Conservation (phyloP, 1,139 yeast genomes). For the Taphrina populina region DNA sequence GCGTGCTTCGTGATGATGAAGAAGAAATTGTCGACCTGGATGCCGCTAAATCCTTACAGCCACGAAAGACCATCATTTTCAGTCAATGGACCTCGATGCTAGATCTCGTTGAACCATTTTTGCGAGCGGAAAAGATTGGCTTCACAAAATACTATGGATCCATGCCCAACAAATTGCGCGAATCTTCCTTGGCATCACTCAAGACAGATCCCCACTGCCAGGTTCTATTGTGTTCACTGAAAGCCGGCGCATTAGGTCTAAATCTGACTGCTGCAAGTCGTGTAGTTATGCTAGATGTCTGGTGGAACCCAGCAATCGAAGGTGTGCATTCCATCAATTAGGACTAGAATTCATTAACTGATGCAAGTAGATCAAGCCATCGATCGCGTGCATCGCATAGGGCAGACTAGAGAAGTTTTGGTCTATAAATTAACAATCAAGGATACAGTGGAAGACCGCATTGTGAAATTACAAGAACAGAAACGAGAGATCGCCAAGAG, state of each 20-base stretch:
- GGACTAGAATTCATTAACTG: too few species aligned
- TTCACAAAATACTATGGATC: conserved; percentile 50
- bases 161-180: conserved; percentile 36
- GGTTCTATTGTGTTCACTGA: conserved; percentile 58
- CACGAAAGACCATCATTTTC: conserved; percentile 63
- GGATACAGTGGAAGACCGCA: conserved; percentile 56
- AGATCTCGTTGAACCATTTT: conserved; percentile 63
- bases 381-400: conserved; percentile 62
- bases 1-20: conserved; percentile 25
- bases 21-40: conserved; percentile 1
- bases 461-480: conserved; percentile 52
- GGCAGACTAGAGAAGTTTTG: conserved; percentile 56
- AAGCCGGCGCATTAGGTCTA: conserved; percentile 60
- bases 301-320: conserved; percentile 60
- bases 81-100: conserved; percentile 82
- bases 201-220: conserved; percentile 44
- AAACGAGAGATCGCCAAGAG: conserved; percentile 52
- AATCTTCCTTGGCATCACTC: conserved; percentile 23
- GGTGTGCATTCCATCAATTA: background rate
- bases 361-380: conserved; percentile 53
- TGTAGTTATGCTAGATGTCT: conserved; percentile 60
- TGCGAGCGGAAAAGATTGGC: conserved; percentile 52
- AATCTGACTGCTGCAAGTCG: conserved; percentile 59
- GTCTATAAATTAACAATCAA: conserved; percentile 52
- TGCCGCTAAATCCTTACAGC: background rate